These are phyloP conservation scores for Sclerotinia nivalis DNA, from an alignment of 2,329 filamentous ascomycete genomes.

Conservation along the genomic window DNA sequence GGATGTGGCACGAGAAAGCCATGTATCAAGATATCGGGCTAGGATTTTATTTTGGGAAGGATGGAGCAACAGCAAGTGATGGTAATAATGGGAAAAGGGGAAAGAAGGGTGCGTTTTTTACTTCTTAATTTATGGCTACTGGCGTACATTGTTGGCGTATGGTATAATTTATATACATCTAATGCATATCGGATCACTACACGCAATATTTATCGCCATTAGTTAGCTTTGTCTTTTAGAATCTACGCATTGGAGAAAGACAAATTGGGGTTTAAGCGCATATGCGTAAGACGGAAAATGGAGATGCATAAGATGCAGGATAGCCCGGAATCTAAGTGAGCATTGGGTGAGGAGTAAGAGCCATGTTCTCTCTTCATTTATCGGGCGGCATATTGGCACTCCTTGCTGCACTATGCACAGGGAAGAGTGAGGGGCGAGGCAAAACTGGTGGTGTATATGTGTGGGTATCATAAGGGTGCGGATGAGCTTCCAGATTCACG, in stretches of 20 bases:
- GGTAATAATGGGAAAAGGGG: neutral
- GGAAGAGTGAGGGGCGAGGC: neutral
- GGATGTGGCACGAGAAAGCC: conserved; percentile 35
- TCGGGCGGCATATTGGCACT: neutral
- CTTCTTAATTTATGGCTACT: neutral
- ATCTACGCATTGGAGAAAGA: neutral
- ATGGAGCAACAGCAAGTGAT: neutral
- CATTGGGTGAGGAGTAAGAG: neutral
- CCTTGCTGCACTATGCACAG: no score
- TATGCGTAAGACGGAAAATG: neutral
- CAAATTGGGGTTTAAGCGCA: neutral
- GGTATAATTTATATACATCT: neutral
- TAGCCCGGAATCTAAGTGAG: neutral
- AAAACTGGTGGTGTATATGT: neutral
- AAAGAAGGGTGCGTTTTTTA: neutral
- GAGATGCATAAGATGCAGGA: neutral
- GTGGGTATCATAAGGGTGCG: neutral
- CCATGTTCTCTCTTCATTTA: neutral
- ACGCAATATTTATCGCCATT: neutral
- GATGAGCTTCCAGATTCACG: neutral
- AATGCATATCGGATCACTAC: neutral
- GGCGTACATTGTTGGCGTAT: neutral
- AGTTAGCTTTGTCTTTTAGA: neutral
- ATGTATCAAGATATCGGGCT: conserved; percentile 37
- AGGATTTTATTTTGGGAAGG: conserved; percentile 36